These are phyloP conservation scores for Fusarium nelsonii DNA, from an alignment of 2,329 filamentous ascomycete genomes.

Conservation along the genomic window DNA sequence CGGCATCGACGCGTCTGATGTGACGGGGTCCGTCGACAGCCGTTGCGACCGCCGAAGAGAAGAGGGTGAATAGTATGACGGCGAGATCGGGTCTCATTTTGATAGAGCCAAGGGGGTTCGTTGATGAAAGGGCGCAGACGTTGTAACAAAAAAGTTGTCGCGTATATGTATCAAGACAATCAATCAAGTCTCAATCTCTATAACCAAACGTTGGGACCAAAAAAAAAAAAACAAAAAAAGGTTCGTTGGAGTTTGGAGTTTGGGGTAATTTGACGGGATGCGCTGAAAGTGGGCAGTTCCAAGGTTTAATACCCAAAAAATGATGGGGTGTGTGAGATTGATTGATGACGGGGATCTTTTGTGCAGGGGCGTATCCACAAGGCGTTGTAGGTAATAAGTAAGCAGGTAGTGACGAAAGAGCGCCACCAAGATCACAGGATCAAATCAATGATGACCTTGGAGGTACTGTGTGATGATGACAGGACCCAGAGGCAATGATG, in stretches of 20 bases:
- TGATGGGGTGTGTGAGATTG: background rate
- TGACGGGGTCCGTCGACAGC: constrained; percentile 43
- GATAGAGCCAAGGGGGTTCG: constrained; percentile 5
- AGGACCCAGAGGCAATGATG: constrained; percentile 19
- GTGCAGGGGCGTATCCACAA: constrained; percentile 14
- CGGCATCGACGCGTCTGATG: constrained; percentile 44
- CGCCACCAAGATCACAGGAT: constrained; percentile 6
- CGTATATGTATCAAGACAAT: background rate
- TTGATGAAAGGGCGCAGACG: background rate
- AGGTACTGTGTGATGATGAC: background rate
- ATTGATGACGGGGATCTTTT: constrained; percentile 28
- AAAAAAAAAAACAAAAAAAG: background rate
- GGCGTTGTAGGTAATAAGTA: background rate
- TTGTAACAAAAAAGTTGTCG: constrained; percentile 5
- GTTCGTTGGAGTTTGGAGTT: constrained; percentile 11
- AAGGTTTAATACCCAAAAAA: constrained; percentile 32
- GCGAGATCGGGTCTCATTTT: constrained; percentile 52
- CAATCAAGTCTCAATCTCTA: background rate
- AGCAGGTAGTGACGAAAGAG: constrained; percentile 3
- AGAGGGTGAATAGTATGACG: constrained; percentile 49
- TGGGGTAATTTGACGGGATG: constrained; percentile 7
- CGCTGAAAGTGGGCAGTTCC: constrained; percentile 28
- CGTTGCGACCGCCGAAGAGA: constrained; percentile 47
- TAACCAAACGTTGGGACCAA: background rate
- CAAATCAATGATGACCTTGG: constrained; percentile 13